phyloP scores from a whole-genome alignment of 257 asterid species.

The Salvia hispanica region DNA sequence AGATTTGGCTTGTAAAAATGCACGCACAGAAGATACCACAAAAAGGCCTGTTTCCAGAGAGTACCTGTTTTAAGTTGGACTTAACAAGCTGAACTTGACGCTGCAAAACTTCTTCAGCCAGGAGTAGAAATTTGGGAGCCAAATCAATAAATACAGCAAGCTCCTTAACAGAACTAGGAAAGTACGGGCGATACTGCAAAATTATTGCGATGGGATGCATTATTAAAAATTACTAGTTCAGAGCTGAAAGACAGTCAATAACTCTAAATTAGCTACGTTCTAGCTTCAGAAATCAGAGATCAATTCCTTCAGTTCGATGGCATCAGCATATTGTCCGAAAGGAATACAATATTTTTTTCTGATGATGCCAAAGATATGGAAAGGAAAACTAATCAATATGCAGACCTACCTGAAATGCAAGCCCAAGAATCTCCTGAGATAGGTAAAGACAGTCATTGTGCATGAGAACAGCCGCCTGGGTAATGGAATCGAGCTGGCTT shows the following conservation, averaged over 20 bases:
- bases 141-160: slow-evolving; percentile 79
- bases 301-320: too few relatives aligned
- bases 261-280: too few relatives aligned
- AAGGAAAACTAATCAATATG: slow-evolving; percentile 16
- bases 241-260: too few relatives aligned
- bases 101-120: slow-evolving; percentile 84
- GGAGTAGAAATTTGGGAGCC: slow-evolving; percentile 84
- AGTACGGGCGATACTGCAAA: slow-evolving; percentile 86
- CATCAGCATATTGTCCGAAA: too few relatives aligned
- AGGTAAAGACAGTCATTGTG: slow-evolving; percentile 94
- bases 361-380: background rate
- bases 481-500: slow-evolving; percentile 83
- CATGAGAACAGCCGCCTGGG: slow-evolving; percentile 90
- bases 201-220: slow-evolving; percentile 29
- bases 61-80: slow-evolving; percentile 76
- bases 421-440: slow-evolving; percentile 93
- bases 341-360: too few relatives aligned
- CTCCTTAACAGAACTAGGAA: slow-evolving; percentile 78
- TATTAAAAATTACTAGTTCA: background rate
- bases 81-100: slow-evolving; percentile 74
- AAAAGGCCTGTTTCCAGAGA: background rate
- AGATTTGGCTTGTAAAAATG: too few relatives aligned
- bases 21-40: slow-evolving; percentile 8
- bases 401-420: slow-evolving; percentile 81
- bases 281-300: too few relatives aligned